phyloP scores from a whole-genome alignment of 2,329 filamentous ascomycete species.

The Lecanicillium sp. region DNA sequence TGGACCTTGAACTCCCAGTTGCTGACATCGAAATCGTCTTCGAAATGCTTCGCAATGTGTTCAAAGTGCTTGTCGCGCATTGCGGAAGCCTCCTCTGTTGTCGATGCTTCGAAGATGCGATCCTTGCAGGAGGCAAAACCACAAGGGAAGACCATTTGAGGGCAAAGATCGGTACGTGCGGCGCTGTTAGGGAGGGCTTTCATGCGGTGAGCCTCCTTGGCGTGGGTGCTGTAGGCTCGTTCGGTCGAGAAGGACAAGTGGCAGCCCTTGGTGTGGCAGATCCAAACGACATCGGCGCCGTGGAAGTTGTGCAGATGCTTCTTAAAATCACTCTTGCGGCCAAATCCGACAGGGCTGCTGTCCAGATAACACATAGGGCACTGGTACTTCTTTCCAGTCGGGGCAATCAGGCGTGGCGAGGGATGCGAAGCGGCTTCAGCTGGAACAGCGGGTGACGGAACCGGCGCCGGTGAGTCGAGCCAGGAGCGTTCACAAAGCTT shows the following conservation, averaged over 20 bases:
- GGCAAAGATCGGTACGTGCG: slow-evolving; percentile 32
- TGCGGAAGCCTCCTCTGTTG: slow-evolving; percentile 25
- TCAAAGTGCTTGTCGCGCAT: slow-evolving; percentile 37
- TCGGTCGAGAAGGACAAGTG: slow-evolving; percentile 36
- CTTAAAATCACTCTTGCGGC: slow-evolving; percentile 40
- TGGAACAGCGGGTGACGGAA: slow-evolving; percentile 24
- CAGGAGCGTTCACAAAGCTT: slow-evolving; percentile 29
- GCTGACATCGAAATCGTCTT: slow-evolving; percentile 32
- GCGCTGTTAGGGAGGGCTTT: slow-evolving; percentile 32
- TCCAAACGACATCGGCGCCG: slow-evolving; percentile 33
- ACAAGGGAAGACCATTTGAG: slow-evolving; percentile 36
- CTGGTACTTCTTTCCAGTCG: slow-evolving; percentile 34
- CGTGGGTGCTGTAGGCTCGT: slow-evolving; percentile 35
- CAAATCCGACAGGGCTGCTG: slow-evolving; percentile 36
- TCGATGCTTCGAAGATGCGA: slow-evolving; percentile 31
- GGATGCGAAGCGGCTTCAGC: slow-evolving; percentile 23
- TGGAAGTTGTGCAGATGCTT: slow-evolving; percentile 42
- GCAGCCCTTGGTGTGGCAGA: slow-evolving; percentile 33
- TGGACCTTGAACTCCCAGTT: slow-evolving; percentile 36
- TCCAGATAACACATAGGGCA: slow-evolving; percentile 39
- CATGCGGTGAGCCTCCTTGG: slow-evolving; percentile 34
- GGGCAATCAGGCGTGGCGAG: slow-evolving; percentile 27
- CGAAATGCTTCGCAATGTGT: slow-evolving; percentile 39
- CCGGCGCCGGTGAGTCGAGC: slow-evolving; percentile 30
- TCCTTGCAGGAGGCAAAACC: slow-evolving; percentile 35